Evolutionary conservation across 139 green algal genomes (phyloP).

Genomic region (Pedinophyceae sp.): DNA sequence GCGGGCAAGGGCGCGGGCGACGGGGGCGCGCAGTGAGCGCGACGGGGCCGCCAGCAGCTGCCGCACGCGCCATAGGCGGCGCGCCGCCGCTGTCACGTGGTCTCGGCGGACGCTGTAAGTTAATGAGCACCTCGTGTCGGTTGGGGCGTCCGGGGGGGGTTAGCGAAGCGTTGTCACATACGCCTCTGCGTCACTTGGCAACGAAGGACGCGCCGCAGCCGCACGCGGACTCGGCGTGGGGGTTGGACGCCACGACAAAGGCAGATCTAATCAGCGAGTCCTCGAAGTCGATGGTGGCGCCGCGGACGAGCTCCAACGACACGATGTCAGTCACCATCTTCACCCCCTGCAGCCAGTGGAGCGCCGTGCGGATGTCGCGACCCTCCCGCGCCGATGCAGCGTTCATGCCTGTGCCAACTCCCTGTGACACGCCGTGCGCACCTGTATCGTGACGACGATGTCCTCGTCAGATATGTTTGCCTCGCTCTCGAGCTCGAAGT

Average conservation of each 20-base stretch:
- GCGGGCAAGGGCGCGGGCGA: no score
- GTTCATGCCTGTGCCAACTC: neutral
- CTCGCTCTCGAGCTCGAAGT: constrained; percentile 52
- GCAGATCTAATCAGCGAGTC: constrained; percentile 68
- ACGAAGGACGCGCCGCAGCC: constrained; percentile 69
- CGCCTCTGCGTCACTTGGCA: no score
- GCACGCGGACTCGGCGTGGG: constrained; percentile 55
- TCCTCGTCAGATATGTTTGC: constrained; percentile 20
- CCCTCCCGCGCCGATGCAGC: neutral
- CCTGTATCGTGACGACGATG: neutral
- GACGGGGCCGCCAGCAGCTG: no score
- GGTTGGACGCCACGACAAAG: constrained; percentile 66
- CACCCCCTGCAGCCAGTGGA: constrained; percentile 51
- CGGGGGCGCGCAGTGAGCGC: no score
- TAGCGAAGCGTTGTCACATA: no score
- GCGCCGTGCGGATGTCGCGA: constrained; percentile 26
- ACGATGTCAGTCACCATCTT: constrained; percentile 65
- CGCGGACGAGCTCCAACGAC: constrained; percentile 68
- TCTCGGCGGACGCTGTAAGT: no score
- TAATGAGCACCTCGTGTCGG: no score
- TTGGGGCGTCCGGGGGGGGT: no score
- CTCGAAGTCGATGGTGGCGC: constrained; percentile 68
- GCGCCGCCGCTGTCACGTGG: no score
- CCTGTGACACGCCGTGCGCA: neutral
- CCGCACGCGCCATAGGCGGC: no score